Conservation (phyloP, 106 monocot genomes). For the Posidonia australis region DNA sequence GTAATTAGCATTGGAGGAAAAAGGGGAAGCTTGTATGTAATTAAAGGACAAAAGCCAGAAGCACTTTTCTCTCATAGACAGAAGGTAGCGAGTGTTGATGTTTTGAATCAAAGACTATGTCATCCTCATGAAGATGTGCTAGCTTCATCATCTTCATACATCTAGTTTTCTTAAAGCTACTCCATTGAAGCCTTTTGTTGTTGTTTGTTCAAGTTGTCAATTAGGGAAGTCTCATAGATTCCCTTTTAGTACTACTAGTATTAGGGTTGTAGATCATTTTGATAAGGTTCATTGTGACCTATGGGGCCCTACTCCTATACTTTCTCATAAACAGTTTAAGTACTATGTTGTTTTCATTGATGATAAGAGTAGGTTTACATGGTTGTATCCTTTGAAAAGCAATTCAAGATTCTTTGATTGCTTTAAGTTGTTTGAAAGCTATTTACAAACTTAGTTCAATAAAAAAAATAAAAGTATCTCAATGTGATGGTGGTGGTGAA, state of each 20-base stretch:
- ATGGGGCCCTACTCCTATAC: not conserved
- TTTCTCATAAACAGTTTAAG: no score
- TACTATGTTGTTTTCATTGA: not conserved
- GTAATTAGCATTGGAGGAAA: not conserved
- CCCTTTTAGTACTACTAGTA: not conserved
- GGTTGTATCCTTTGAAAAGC: not conserved
- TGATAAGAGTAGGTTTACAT: not conserved
- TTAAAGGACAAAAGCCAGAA: no score
- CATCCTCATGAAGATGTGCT: not conserved
- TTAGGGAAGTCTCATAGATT: not conserved
- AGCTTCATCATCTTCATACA: rapidly evolving
- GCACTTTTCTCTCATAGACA: not conserved
- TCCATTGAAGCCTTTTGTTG: not conserved
- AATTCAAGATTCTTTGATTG: not conserved
- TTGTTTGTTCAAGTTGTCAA: not conserved
- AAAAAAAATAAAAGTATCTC: not conserved
- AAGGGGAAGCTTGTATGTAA: not conserved
- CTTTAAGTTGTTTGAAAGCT: not conserved
- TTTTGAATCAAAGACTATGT: not conserved
- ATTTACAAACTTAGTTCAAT: not conserved
- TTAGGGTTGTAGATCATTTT: not conserved
- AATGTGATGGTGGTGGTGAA: not conserved
- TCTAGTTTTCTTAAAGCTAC: not conserved
- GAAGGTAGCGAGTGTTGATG: not conserved
- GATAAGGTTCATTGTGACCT: not conserved